Evolutionary conservation across 495 filamentous ascomycete species (phyloP), one percentile per base, ranked within the genome.

Genomic region (Penicillium bovifimosum): DNA sequence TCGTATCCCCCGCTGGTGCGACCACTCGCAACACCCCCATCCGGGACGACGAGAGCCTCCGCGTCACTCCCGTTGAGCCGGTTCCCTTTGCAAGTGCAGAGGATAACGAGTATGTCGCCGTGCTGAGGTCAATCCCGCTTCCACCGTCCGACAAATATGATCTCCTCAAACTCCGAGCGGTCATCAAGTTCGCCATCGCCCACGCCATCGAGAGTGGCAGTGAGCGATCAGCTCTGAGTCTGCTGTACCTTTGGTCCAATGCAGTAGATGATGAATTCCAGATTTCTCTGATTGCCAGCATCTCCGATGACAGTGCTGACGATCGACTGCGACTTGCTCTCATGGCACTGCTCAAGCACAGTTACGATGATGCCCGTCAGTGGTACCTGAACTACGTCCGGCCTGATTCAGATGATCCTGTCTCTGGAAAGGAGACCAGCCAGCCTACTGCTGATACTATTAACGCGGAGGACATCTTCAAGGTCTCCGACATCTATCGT

Each of bases 401-500:
- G 6, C 18, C 53, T 29, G 28, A 26, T 5, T 27, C 9, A 36
- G 32, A 14, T 27, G 18, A 18, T 33, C 32, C 48, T 42, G 26
- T 34, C 6, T 70, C 71, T 77, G 53, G 65, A 28, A 79, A 69
- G 20, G 64, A 66, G 10, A 76, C 74, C 9, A 74, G 70, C 11
- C 45, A 77, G 20, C 78, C 78, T 26, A 73, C 74, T 2, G 65
- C 65, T 6, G 66, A 68, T 33, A 69, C 70, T 1, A 41, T 70
- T 39, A 68, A 68, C 36, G 55, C 48, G 29, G 67, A 71, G 42
- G 54, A 63, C 16, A 13, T 9, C 14, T 59, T 63, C 35, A 63
- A 56, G 20, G 18, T 42, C 11, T 52, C 62, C 3, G 60, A 65
- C 29, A 60, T 65, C 26, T 65, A 65, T 44, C 60, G 60, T 5